These are phyloP conservation scores for Cadophora gregata DNA, from an alignment of 2,329 filamentous ascomycete genomes.

Conservation along the genomic window DNA sequence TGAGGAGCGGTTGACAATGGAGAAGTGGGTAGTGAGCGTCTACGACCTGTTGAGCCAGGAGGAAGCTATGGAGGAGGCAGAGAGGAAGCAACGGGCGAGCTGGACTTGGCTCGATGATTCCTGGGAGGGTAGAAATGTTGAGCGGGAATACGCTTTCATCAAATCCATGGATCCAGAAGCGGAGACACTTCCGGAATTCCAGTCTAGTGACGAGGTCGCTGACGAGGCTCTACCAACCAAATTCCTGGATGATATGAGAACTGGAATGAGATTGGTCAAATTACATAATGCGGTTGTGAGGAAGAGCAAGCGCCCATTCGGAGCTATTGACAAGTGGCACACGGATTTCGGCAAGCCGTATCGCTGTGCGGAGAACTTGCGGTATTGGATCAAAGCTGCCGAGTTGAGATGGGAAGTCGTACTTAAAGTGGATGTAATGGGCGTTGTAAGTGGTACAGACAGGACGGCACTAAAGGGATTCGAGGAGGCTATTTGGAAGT, in stretches of 20 bases:
- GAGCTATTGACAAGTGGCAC: constrained; percentile 86
- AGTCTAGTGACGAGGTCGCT: constrained; percentile 54
- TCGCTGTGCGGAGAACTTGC: constrained; percentile 88
- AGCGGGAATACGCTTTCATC: constrained; percentile 84
- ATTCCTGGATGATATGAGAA: constrained; percentile 76
- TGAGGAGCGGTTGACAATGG: constrained; percentile 78
- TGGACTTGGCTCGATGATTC: constrained; percentile 84
- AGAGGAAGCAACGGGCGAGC: constrained; percentile 66
- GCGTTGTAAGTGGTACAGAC: constrained; percentile 76
- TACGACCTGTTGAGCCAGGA: constrained; percentile 78
- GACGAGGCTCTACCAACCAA: constrained; percentile 63
- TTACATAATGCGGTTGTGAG: constrained; percentile 90
- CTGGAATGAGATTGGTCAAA: constrained; percentile 80
- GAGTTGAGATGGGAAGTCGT: constrained; percentile 92
- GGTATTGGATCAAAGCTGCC: constrained; percentile 95
- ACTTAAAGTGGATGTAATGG: constrained; percentile 83
- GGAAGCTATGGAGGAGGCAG: constrained; percentile 75
- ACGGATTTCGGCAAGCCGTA: constrained; percentile 96
- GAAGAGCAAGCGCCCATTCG: constrained; percentile 85
- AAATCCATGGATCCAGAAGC: constrained; percentile 71
- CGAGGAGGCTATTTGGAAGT: constrained; percentile 80
- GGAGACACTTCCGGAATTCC: constrained; percentile 71
- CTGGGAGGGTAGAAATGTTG: constrained; percentile 76
- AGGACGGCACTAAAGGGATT: constrained; percentile 79
- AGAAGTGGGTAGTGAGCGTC: constrained; percentile 80